phyloP scores from a whole-genome alignment of 2,329 filamentous ascomycete species.

The Colletotrichum godetiae region DNA sequence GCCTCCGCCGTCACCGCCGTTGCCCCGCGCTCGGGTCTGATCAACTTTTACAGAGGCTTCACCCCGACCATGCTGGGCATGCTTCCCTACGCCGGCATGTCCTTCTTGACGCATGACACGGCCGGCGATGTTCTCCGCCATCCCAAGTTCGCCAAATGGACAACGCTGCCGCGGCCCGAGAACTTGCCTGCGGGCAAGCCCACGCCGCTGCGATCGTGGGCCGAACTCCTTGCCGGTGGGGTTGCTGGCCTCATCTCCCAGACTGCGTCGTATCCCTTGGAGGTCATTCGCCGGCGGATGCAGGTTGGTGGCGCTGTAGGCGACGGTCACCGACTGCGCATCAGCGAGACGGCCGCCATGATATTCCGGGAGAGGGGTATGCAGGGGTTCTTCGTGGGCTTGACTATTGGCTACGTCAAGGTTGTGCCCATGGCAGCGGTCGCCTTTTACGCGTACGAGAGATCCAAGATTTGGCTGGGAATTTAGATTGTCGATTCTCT shows the following conservation, averaged over 20 bases:
- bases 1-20: constrained; percentile 56
- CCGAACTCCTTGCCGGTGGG: constrained; percentile 86
- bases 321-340: constrained; percentile 82
- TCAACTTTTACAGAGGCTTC: constrained; percentile 97
- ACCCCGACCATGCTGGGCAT: constrained; percentile 91
- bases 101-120: constrained; percentile 94
- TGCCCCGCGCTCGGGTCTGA: constrained; percentile 73
- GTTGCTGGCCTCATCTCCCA: constrained; percentile 90
- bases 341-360: constrained; percentile 80
- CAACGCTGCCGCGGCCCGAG: constrained; percentile 75
- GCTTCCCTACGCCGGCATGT: constrained; percentile 95
- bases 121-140: constrained; percentile 85
- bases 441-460: constrained; percentile 74
- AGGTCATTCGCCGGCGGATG: constrained; percentile 93
- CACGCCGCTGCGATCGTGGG: constrained; percentile 83
- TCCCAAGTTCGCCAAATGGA: constrained; percentile 75
- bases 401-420: constrained; percentile 96
- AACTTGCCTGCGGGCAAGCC: constrained; percentile 69
- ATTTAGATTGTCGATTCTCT: constrained; percentile 59
- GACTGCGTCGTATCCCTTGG: constrained; percentile 91
- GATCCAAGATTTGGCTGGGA: constrained; percentile 71
- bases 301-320: constrained; percentile 96
- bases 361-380: constrained; percentile 82
- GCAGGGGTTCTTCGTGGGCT: constrained; percentile 88
- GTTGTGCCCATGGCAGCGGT: constrained; percentile 88